These are phyloP conservation scores for Amanita thiersii DNA, from an alignment of 768 basidiomycete species.

Conservation along the genomic window DNA sequence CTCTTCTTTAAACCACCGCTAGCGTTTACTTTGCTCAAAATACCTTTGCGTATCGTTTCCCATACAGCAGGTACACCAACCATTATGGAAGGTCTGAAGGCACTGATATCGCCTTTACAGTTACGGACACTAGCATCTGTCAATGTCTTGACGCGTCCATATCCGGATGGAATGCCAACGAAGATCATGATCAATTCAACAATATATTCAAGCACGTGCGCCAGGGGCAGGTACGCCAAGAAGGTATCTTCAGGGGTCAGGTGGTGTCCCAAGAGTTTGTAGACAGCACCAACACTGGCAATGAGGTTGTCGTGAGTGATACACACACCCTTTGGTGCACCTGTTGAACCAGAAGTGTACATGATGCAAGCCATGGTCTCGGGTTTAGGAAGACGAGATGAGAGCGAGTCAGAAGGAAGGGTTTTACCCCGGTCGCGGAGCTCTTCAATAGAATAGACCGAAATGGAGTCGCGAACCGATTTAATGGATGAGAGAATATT, in stretches of 20 bases:
- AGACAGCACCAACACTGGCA: conserved; percentile 80
- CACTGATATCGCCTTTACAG: conserved; percentile 75
- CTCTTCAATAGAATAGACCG: conserved; percentile 60
- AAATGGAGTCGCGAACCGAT: conserved; percentile 46
- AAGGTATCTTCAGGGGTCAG: conserved; percentile 54
- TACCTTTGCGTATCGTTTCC: conserved; percentile 96
- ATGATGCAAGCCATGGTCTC: conserved; percentile 45
- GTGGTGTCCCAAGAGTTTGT: conserved; percentile 61
- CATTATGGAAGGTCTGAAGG: conserved; percentile 84
- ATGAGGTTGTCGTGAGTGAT: conserved; percentile 84
- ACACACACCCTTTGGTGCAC: conserved; percentile 89
- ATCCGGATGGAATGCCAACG: conserved; percentile 77
- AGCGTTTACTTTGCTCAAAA: conserved; percentile 70
- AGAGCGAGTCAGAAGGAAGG: conserved; percentile 43
- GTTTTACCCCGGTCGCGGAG: conserved; percentile 59
- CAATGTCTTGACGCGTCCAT: conserved; percentile 91
- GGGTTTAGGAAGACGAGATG: conserved; percentile 34
- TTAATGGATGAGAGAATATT: conserved; percentile 53
- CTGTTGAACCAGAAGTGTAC: conserved; percentile 85
- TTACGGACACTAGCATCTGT: conserved; percentile 91
- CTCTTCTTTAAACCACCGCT: conserved; percentile 59
- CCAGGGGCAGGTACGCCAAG: conserved; percentile 90
- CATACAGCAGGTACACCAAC: conserved; percentile 94
- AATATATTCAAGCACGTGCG: conserved; percentile 93
- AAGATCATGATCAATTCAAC: conserved; percentile 77